A percentile compares a stretch with the other conserved stretches of the same genome.
Evolutionary conservation across 2,329 filamentous ascomycete genomes (phyloP).

Genomic region (Fusarium continuum): DNA sequence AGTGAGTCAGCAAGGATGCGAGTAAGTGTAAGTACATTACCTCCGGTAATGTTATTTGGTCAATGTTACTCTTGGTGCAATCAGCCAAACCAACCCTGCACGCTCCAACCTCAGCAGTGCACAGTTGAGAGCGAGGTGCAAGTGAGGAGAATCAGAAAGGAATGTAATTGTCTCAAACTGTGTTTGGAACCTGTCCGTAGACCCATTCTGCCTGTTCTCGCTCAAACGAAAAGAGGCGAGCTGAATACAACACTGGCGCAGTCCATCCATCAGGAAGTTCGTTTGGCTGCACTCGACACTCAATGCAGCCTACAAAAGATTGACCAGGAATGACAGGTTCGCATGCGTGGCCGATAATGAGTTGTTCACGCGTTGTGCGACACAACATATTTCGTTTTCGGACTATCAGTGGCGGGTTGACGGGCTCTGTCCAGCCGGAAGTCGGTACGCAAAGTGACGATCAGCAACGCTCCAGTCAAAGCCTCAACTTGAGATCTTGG

Average conservation of each 20-base stretch:
- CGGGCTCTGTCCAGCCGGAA: slow-evolving; percentile 17
- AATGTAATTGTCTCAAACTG: neutral
- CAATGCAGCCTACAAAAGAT: slow-evolving; percentile 1
- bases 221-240: neutral
- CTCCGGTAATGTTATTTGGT: slow-evolving; percentile 12
- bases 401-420: slow-evolving; percentile 25
- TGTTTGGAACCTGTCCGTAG: neutral
- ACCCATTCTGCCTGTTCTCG: slow-evolving; percentile 1
- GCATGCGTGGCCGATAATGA: slow-evolving; percentile 40
- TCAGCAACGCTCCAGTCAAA: slow-evolving; percentile 11
- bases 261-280: slow-evolving; percentile 17
- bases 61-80: slow-evolving; percentile 9
- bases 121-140: neutral
- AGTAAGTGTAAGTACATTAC: slow-evolving; percentile 11
- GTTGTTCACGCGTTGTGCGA: slow-evolving; percentile 35
- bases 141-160: neutral
- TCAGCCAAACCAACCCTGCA: neutral
- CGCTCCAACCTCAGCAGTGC: neutral
- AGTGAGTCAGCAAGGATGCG: neutral
- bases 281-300: slow-evolving; percentile 4
- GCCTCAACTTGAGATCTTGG: slow-evolving; percentile 10
- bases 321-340: slow-evolving; percentile 8
- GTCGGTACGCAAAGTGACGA: slow-evolving; percentile 25
- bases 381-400: slow-evolving; percentile 17
- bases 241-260: slow-evolving; percentile 4